These are phyloP conservation scores for Piromyces sp. DNA, from an alignment of 192 early-diverging fungal genomes.

Conservation along the genomic window DNA sequence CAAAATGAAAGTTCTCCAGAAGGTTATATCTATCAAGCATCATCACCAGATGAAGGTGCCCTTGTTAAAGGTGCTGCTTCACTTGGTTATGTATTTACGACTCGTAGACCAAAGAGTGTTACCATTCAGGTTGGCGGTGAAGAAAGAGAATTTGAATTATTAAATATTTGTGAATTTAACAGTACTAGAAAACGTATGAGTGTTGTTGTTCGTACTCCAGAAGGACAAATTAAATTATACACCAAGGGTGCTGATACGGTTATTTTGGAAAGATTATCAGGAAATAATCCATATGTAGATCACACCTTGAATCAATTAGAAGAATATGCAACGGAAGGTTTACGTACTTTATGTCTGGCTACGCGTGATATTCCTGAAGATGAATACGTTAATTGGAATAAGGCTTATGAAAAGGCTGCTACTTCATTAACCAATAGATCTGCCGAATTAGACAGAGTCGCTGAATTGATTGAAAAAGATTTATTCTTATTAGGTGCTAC, in stretches of 20 bases:
- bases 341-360: conserved; percentile 89
- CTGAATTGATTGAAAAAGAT: conserved; percentile 88
- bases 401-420: conserved; percentile 15
- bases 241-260: conserved; percentile 97
- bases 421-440: conserved; percentile 79
- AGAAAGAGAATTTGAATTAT: conserved; percentile 67
- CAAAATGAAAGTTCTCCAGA: conserved; percentile 15
- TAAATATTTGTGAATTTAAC: conserved; percentile 97
- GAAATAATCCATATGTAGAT: conserved; percentile 60
- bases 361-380: conserved; percentile 78
- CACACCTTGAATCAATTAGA: conserved; percentile 53
- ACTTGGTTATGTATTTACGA: conserved; percentile 50
- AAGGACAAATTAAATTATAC: conserved; percentile 53
- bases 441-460: conserved; percentile 75
- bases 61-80: conserved; percentile 56
- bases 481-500: conserved; percentile 86
- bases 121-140: conserved; percentile 15
- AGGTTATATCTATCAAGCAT: conserved; percentile 4
- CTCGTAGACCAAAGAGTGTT: conserved; percentile 30
- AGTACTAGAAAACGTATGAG: conserved; percentile 98
- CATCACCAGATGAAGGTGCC: conserved; percentile 50
- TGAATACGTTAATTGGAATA: conserved; percentile 69
- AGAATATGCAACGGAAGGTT: conserved; percentile 21
- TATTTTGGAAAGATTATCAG: conserved; percentile 72
- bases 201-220: conserved; percentile 63